Percentiles rank a stretch among this genome's conserved stretches.
Conservation (phyloP, 2,329 filamentous ascomycete species). For the Remersonia thermophila region DNA sequence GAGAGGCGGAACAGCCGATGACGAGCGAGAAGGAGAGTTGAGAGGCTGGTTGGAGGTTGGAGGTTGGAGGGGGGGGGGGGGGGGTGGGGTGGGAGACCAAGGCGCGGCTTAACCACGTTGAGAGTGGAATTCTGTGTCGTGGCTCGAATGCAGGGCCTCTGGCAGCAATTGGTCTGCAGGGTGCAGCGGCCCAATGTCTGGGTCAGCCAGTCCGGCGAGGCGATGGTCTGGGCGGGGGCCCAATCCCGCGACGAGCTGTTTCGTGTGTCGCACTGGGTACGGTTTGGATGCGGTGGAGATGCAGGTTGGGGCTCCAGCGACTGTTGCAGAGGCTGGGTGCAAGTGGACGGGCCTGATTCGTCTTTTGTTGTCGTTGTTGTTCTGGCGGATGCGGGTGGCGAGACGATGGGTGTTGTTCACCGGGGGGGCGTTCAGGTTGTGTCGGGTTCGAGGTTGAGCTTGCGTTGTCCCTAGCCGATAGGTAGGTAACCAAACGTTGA, state of each 20-base stretch:
- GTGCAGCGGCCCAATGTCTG: slow-evolving; percentile 23
- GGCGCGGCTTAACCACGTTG: slow-evolving; percentile 23
- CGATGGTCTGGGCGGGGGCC: slow-evolving; percentile 14
- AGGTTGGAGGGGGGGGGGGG: no score
- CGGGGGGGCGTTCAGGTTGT: no score
- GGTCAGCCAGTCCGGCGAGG: slow-evolving; percentile 16
- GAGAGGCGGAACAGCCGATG: no score
- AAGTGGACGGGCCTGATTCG: slow-evolving; percentile 14
- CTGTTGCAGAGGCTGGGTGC: slow-evolving; percentile 5
- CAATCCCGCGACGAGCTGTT: slow-evolving; percentile 14
- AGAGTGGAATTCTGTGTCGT: slow-evolving; percentile 26
- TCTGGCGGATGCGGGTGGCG: not conserved
- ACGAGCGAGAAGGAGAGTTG: not conserved
- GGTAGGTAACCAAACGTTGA: no score
- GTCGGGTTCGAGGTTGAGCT: no score
- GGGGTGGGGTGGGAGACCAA: slow-evolving; percentile 12
- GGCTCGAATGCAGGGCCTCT: slow-evolving; percentile 28
- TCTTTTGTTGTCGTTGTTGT: slow-evolving; percentile 1
- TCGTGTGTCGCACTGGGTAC: not conserved
- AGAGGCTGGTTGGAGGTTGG: no score
- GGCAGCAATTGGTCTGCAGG: slow-evolving; percentile 21
- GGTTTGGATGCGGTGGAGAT: slow-evolving; percentile 5
- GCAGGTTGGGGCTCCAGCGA: slow-evolving; percentile 10
- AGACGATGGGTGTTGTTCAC: not conserved
- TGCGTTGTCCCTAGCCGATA: no score